Base-by-base conservation (phyloP, 805 yeast species). In the Yarrowia sp. region DNA sequence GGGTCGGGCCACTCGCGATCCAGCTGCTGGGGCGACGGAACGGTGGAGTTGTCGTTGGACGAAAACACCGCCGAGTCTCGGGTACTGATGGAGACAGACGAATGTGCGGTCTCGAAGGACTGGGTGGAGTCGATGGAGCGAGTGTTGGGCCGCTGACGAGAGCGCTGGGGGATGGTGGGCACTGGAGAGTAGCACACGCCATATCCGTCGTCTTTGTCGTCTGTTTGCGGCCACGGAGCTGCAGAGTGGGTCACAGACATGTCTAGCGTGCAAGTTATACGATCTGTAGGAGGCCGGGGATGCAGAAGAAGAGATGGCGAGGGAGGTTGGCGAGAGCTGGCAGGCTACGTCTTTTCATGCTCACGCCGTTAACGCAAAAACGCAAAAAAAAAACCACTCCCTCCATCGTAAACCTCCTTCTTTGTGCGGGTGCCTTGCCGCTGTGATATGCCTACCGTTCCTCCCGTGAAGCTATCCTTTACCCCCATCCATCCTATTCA, bases 1-100 rank as follows among this genome's bases (percentile, higher is more conserved):
- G 61, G 61, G 15, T 55, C 61, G 38, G 46, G 61, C 61, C 61
- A 55, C 46, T 55, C 61, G 19, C 61, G 61, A 24, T 55, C 61
- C 46, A n/a, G 61, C 46, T 55, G 61, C 46, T 55, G 61, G 2
- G 61, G 61, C 38, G 61, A 55, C 6, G 61, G 46, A 13, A 55
- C 61, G 0, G 61, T 55, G 46, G 61, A 55, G 46, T 39, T 55
- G 61, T 55, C 61, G 61, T 39, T 55, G 33, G 38, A 24, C 9
- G 61, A 55, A 40, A 55, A 55, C 46, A 55, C 61, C 13, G 61
- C 46, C 24, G 61, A 55, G 38, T 55, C 61, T 39, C 60, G 12
- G 34, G 60, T 53, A 9, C 36, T 38, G 8, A 15, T 20, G 9
- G 61, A 53, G 5, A 53, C 34, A 5, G 60, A 52, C 10, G 56